Conservation (phyloP, 2,329 filamentous ascomycete genomes). For the Fusarium haematococcum region DNA sequence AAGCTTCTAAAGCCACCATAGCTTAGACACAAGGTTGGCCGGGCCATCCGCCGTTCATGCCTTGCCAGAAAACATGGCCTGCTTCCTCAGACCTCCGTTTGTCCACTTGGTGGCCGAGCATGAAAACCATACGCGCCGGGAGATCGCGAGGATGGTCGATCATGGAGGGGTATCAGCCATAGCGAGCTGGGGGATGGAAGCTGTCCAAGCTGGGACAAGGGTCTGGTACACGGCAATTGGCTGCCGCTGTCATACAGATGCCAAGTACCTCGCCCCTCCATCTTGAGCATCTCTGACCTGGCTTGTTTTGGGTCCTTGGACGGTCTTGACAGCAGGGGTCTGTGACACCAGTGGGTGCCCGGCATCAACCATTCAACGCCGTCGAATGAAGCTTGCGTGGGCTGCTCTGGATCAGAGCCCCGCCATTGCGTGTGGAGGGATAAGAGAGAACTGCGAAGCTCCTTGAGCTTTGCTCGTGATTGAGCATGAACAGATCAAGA, state of each 20-base stretch:
- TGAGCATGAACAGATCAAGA: not conserved
- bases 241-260: conserved; percentile 8
- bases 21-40: conserved; percentile 9
- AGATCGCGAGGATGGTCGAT: conserved; percentile 32
- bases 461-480: not conserved
- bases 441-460: conserved; percentile 23
- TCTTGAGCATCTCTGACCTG: conserved; percentile 7
- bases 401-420: conserved; percentile 19
- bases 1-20: conserved; percentile 16
- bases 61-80: conserved; percentile 16
- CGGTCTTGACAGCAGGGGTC: conserved; percentile 32
- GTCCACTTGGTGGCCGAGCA: conserved; percentile 31
- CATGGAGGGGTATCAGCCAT: conserved; percentile 31
- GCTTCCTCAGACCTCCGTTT: conserved; percentile 18
- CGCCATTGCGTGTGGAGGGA: conserved; percentile 26
- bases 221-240: conserved; percentile 26
- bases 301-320: conserved; percentile 4
- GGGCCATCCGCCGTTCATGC: conserved; percentile 15
- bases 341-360: conserved; percentile 35
- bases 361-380: conserved; percentile 12
- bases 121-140: conserved; percentile 43
- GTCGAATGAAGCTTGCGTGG: conserved; percentile 37
- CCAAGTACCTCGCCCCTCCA: conserved; percentile 41
- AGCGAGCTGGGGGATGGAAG: conserved; percentile 17
- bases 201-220: conserved; percentile 35